These are phyloP conservation scores for Filosporella fistucella DNA, from an alignment of 495 filamentous ascomycete genomes.

Conservation along the genomic window DNA sequence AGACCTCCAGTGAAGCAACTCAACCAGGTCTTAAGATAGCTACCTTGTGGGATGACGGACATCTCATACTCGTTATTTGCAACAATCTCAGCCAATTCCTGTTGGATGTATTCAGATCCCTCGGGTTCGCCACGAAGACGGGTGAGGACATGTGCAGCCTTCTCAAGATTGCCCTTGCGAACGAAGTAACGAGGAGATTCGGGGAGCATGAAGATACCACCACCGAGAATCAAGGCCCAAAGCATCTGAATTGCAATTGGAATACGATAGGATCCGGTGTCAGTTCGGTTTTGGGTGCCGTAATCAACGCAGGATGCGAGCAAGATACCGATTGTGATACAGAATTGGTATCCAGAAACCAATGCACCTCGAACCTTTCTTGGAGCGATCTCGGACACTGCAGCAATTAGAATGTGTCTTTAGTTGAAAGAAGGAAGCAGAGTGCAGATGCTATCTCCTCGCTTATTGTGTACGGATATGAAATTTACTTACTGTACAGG, in stretches of 20 bases:
- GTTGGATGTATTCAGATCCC: slow-evolving; percentile 61
- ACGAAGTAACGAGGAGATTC: slow-evolving; percentile 58
- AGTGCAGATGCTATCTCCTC: too few relatives aligned
- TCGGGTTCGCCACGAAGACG: slow-evolving; percentile 45
- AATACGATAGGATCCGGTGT: slow-evolving; percentile 67
- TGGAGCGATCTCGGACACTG: slow-evolving; percentile 65
- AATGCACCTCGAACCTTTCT: slow-evolving; percentile 64
- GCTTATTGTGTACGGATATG: too few relatives aligned
- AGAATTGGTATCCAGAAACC: slow-evolving; percentile 68
- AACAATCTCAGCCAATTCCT: slow-evolving; percentile 70
- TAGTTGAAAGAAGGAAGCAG: too few relatives aligned
- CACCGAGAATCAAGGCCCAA: slow-evolving; percentile 60
- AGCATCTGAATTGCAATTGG: slow-evolving; percentile 64
- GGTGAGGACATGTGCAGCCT: slow-evolving; percentile 46
- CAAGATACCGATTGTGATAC: slow-evolving; percentile 68
- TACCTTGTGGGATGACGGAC: slow-evolving; percentile 50
- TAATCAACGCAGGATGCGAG: slow-evolving; percentile 70
- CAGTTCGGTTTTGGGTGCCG: slow-evolving; percentile 51
- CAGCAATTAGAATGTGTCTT: too few relatives aligned
- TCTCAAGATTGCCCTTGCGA: slow-evolving; percentile 48
- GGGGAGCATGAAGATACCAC: slow-evolving; percentile 52
- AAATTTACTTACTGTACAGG: too few relatives aligned
- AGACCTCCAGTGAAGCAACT: slow-evolving; percentile 62
- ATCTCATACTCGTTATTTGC: slow-evolving; percentile 63
- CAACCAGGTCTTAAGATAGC: slow-evolving; percentile 60